Percentiles rank a stretch among this genome's conserved stretches.
phyloP scores from a whole-genome alignment of 2,329 filamentous ascomycete genomes.

The Cryphonectria naterciae region DNA sequence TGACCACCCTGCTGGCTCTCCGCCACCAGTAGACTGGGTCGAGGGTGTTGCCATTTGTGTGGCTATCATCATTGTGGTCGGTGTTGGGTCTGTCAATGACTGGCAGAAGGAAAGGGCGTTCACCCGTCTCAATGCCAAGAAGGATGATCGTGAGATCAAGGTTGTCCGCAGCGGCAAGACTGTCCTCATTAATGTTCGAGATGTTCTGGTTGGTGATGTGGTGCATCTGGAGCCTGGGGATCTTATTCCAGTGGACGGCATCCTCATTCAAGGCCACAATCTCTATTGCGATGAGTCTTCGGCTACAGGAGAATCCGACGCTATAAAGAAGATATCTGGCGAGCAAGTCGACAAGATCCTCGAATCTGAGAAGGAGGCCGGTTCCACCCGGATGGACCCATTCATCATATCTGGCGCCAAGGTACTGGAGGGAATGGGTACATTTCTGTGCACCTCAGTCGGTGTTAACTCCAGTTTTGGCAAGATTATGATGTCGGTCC shows the following conservation, averaged over 20 bases:
- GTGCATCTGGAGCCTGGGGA: constrained; percentile 71
- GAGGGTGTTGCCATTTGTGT: constrained; percentile 66
- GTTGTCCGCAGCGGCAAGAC: constrained; percentile 67
- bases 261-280: constrained; percentile 66
- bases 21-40: constrained; percentile 60
- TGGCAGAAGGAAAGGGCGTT: constrained; percentile 68
- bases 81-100: constrained; percentile 64
- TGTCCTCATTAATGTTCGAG: constrained; percentile 62
- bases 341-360: constrained; percentile 62
- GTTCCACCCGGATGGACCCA: constrained; percentile 58
- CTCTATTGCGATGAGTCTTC: constrained; percentile 73
- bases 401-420: constrained; percentile 65
- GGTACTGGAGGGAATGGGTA: constrained; percentile 58
- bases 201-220: constrained; percentile 69
- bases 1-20: constrained; percentile 44
- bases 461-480: constrained; percentile 59
- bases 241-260: constrained; percentile 67
- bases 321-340: constrained; percentile 66
- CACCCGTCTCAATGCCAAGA: constrained; percentile 59
- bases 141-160: constrained; percentile 65
- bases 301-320: constrained; percentile 71
- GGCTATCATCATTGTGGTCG: constrained; percentile 64
- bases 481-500: constrained; percentile 59
- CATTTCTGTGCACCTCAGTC: constrained; percentile 59
- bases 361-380: constrained; percentile 46